Evolutionary conservation across 176 grass and related monocot species (phyloP).

Genomic region (Puccinellia tenuiflora): DNA sequence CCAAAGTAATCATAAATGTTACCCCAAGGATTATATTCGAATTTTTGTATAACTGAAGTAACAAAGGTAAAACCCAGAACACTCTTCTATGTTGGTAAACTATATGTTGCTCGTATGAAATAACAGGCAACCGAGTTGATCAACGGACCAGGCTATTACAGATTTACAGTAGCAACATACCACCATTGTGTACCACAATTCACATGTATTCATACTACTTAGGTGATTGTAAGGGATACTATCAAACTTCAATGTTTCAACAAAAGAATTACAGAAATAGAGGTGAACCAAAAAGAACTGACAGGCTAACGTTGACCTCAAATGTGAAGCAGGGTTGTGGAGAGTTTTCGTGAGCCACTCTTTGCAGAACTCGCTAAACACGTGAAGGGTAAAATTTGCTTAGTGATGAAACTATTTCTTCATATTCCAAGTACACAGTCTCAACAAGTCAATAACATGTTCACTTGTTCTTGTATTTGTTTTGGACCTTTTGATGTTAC

Average conservation of each 20-base stretch:
- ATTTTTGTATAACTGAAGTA: background rate
- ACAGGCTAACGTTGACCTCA: background rate
- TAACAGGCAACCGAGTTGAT: background rate
- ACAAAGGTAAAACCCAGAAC: background rate
- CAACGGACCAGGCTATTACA: background rate
- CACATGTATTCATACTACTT: background rate
- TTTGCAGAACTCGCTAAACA: background rate
- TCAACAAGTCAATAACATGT: background rate
- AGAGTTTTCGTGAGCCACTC: background rate
- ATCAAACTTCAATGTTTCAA: background rate
- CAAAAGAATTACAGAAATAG: background rate
- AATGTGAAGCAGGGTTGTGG: background rate
- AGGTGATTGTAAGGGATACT: background rate
- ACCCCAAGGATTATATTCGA: background rate
- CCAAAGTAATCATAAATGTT: background rate
- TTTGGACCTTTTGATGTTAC: background rate
- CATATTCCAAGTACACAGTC: background rate
- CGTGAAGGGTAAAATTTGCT: background rate
- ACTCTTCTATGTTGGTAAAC: background rate
- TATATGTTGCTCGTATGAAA: background rate
- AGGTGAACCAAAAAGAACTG: background rate
- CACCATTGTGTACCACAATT: background rate
- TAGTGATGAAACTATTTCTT: background rate
- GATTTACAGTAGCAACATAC: background rate
- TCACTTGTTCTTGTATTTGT: background rate